Evolutionary conservation across 768 basidiomycete genomes (phyloP).

Genomic region (Lentinus tigrinus): DNA sequence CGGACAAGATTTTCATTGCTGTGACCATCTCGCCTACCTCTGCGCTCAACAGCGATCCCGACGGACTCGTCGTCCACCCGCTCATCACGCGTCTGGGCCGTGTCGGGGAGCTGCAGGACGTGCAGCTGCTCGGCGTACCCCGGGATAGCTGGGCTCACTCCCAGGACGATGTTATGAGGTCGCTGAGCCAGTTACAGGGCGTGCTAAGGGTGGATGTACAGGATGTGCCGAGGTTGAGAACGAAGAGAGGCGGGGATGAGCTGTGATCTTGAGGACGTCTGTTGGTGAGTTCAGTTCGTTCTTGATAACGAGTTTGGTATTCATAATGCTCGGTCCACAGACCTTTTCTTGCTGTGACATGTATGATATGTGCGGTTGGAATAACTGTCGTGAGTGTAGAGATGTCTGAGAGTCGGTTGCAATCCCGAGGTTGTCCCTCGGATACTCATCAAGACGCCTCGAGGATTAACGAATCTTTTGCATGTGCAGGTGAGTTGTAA

Average conservation of each 20-base stretch:
- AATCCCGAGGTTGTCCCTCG: too few species aligned
- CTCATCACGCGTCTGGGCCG: conserved; percentile 38
- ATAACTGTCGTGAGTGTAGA: too few species aligned
- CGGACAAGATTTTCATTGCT: conserved; percentile 42
- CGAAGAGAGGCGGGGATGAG: conserved; percentile 37
- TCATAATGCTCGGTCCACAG: too few species aligned
- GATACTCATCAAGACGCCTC: too few species aligned
- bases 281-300: neutral
- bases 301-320: too few species aligned
- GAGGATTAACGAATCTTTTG: too few species aligned
- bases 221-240: conserved; percentile 31
- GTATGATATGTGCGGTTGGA: too few species aligned
- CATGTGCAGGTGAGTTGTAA: too few species aligned
- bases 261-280: conserved; percentile 12
- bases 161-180: conserved; percentile 31
- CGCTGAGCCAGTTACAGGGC: conserved; percentile 30
- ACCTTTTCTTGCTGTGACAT: too few species aligned
- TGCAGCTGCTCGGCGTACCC: conserved; percentile 45
- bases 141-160: conserved; percentile 37
- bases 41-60: conserved; percentile 31
- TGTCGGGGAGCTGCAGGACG: conserved; percentile 42
- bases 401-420: too few species aligned
- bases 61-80: conserved; percentile 34
- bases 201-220: conserved; percentile 40
- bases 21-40: conserved; percentile 40